Percentiles rank a stretch among this genome's conserved stretches.
Conservation (phyloP, 2,329 filamentous ascomycete genomes). For the Exophiala xenobiotica region DNA sequence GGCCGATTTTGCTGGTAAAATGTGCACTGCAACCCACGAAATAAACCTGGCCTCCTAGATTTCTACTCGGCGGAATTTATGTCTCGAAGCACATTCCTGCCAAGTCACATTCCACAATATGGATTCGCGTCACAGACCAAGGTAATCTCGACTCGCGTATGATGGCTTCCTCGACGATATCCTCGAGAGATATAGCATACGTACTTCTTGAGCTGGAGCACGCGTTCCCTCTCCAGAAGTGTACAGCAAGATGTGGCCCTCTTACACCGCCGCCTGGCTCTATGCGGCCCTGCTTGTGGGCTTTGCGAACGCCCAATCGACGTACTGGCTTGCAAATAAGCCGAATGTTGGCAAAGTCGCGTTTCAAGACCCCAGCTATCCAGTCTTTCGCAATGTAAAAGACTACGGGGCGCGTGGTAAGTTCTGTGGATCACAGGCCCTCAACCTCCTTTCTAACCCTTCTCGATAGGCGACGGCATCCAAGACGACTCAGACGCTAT, state of each 20-base stretch:
- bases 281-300: constrained; percentile 4
- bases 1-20: background rate
- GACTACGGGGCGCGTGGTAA: constrained; percentile 62
- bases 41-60: too few species aligned
- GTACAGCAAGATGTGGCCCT: constrained; percentile 14
- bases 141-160: constrained; percentile 4
- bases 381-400: constrained; percentile 68
- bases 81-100: constrained; percentile 21
- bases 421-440: background rate
- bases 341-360: constrained; percentile 35
- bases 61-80: constrained; percentile 9
- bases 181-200: background rate
- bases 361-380: constrained; percentile 36
- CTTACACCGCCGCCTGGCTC: constrained; percentile 4
- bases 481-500: constrained; percentile 79
- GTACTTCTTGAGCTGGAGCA: background rate
- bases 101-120: constrained; percentile 24
- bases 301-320: constrained; percentile 21
- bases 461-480: constrained; percentile 50
- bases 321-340: constrained; percentile 38
- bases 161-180: constrained; percentile 2
- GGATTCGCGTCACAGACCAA: constrained; percentile 10
- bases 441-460: background rate
- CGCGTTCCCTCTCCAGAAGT: background rate
- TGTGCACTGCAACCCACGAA: too few species aligned